Evolutionary conservation across 2,329 filamentous ascomycete genomes (phyloP).

Genomic region (Hymenoscyphus fraxineus): DNA sequence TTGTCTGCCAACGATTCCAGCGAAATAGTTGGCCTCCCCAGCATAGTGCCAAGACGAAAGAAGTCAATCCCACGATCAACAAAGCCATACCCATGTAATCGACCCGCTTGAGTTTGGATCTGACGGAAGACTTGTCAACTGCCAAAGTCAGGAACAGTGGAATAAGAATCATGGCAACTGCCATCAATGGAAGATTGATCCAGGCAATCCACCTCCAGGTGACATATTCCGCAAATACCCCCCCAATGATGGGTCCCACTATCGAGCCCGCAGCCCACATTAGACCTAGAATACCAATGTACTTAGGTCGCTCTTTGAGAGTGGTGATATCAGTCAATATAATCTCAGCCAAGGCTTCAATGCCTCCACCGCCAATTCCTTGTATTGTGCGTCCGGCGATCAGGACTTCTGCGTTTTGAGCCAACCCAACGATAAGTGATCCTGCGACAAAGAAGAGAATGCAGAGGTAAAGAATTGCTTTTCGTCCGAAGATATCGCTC

Average conservation of each 20-base stretch:
- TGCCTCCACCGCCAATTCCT: conserved; percentile 47
- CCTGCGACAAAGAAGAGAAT: conserved; percentile 35
- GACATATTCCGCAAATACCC: conserved; percentile 38
- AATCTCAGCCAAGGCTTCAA: conserved; percentile 43
- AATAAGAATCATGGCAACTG: neutral
- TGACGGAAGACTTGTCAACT: neutral
- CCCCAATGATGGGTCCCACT: conserved; percentile 38
- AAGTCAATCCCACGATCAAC: conserved; percentile 2
- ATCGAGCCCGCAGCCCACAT: conserved; percentile 42
- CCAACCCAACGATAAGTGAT: conserved; percentile 32
- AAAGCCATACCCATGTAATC: conserved; percentile 41
- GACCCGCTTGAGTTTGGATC: conserved; percentile 43
- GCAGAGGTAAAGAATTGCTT: conserved; percentile 16
- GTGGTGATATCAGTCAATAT: conserved; percentile 49
- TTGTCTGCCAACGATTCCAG: conserved; percentile 56
- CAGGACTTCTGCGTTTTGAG: conserved; percentile 30
- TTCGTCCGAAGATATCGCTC: conserved; percentile 37
- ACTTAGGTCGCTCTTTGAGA: conserved; percentile 44
- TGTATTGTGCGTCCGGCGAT: conserved; percentile 35
- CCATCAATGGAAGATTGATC: conserved; percentile 8
- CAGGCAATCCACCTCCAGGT: conserved; percentile 11
- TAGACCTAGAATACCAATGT: conserved; percentile 37
- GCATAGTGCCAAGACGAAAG: conserved; percentile 1
- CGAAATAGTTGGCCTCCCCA: conserved; percentile 61
- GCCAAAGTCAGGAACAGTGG: neutral